These are phyloP conservation scores for Daedaleopsis nitida DNA, from an alignment of 768 basidiomycete species.

Conservation along the genomic window DNA sequence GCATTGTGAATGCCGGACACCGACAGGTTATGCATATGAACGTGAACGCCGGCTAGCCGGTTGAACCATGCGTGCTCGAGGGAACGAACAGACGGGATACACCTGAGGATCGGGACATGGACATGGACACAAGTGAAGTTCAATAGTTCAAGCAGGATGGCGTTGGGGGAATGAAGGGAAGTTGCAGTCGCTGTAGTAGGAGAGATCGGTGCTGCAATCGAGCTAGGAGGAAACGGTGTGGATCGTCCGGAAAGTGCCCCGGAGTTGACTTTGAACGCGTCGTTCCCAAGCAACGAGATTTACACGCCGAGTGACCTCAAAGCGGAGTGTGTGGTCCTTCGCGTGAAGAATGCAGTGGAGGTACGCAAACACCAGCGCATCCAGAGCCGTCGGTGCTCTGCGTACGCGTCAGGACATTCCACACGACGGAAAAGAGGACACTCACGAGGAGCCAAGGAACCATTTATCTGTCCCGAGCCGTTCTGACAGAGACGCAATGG, in stretches of 20 bases:
- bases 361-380: constrained; percentile 83
- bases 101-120: too few species aligned
- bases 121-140: too few species aligned
- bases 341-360: constrained; percentile 63
- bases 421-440: constrained; percentile 2
- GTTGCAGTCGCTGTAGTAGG: too few species aligned
- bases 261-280: constrained; percentile 60
- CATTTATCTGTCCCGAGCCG: constrained; percentile 76
- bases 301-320: constrained; percentile 67
- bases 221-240: neutral
- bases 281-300: constrained; percentile 85
- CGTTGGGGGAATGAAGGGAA: too few species aligned
- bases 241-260: constrained; percentile 47
- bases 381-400: constrained; percentile 77
- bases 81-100: too few species aligned
- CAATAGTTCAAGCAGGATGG: too few species aligned
- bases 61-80: too few species aligned
- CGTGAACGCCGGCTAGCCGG: too few species aligned
- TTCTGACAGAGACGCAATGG: constrained; percentile 71
- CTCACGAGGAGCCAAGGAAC: constrained; percentile 78
- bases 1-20: too few species aligned
- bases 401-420: neutral
- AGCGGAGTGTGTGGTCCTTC: constrained; percentile 45
- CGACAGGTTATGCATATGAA: too few species aligned
- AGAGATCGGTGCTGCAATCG: too few species aligned